Evolutionary conservation across 371 early-diverging fungal genomes (phyloP).

Genomic region (Mortierella sp.): DNA sequence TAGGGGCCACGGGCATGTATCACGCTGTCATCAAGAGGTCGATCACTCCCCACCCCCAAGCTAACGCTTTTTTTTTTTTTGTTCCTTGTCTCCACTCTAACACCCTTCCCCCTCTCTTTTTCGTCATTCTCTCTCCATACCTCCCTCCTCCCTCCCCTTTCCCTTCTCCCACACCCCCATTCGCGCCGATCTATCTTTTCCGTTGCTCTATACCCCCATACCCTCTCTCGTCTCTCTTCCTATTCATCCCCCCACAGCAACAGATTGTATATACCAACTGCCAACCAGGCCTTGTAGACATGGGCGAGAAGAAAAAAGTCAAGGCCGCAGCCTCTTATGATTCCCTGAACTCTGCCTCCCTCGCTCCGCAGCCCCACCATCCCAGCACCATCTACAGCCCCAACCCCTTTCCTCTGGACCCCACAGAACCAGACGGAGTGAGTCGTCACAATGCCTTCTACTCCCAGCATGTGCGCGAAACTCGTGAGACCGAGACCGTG

Average conservation of each 20-base stretch:
- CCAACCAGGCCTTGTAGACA: background rate
- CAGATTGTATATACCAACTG: too few relatives aligned
- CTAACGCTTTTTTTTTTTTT: conserved; percentile 2
- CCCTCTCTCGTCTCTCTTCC: background rate
- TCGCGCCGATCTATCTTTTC: too few relatives aligned
- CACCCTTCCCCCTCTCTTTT: background rate
- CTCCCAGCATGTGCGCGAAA: conserved; percentile 5
- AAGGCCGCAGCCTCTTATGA: conserved; percentile 21
- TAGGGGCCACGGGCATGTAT: conserved; percentile 13
- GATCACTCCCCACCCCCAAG: background rate
- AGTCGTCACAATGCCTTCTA: conserved; percentile 29
- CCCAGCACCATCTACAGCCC: conserved; percentile 43
- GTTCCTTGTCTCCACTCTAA: background rate
- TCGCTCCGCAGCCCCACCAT: conserved; percentile 30
- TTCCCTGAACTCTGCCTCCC: conserved; percentile 29
- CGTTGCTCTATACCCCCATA: background rate
- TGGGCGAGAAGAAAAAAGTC: conserved; percentile 29
- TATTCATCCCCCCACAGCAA: too few relatives aligned
- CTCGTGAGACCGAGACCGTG: conserved; percentile 12
- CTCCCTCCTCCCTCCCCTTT: background rate
- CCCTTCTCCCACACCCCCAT: background rate
- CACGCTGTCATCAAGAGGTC: conserved; percentile 12
- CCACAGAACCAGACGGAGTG: conserved; percentile 36
- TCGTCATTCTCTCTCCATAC: background rate
- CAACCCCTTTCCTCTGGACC: conserved; percentile 50